Percentiles rank a stretch among this genome's conserved stretches.
Conservation (phyloP, 2,329 filamentous ascomycete species). For the Penicillium thymicola region DNA sequence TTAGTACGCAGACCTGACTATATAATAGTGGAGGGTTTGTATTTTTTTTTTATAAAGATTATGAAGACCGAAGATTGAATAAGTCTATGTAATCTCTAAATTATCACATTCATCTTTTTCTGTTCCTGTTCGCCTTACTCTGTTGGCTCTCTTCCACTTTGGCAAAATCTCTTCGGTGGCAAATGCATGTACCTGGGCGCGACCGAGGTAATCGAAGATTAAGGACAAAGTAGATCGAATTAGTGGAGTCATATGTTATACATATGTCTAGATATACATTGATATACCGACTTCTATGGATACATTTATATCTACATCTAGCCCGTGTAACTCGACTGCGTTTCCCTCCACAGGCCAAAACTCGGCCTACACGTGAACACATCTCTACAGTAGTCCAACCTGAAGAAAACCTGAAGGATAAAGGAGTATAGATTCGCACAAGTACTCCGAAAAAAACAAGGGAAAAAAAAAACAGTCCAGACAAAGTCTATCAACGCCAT, state of each 20-base stretch:
- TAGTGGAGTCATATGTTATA: neutral
- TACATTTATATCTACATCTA: neutral
- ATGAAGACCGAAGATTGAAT: neutral
- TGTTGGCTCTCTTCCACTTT: neutral
- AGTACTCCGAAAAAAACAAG: constrained; percentile 1
- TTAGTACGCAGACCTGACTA: neutral
- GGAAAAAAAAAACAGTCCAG: neutral
- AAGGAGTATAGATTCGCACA: neutral
- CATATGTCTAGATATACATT: neutral
- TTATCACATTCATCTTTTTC: neutral
- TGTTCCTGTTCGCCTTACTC: neutral
- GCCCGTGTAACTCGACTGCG: neutral
- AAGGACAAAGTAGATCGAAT: neutral
- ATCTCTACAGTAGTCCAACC: neutral
- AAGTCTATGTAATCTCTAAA: neutral
- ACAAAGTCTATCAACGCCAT: constrained; percentile 16
- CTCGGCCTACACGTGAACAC: neutral
- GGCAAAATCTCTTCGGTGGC: constrained; percentile 20
- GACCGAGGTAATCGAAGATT: constrained; percentile 4
- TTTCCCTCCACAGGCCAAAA: neutral
- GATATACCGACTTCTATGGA: too few species aligned
- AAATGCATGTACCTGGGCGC: constrained; percentile 6
- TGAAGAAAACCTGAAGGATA: neutral
- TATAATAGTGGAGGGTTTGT: neutral
- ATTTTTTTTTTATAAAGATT: neutral